These are phyloP conservation scores for Leishmania amazonensis DNA, from an alignment of 208 protist genomes.

Conservation along the genomic window DNA sequence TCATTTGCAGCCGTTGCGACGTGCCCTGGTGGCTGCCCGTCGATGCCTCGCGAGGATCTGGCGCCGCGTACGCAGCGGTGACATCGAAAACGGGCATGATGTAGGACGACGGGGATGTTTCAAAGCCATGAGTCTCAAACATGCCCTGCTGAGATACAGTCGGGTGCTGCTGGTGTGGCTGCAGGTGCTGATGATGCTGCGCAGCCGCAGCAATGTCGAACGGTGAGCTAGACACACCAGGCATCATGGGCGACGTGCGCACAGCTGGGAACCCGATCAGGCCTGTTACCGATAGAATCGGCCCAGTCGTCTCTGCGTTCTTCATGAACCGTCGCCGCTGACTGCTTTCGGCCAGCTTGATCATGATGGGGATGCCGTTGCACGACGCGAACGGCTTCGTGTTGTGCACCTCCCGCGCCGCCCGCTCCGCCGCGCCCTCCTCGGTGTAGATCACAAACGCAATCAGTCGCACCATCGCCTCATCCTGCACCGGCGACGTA, in stretches of 20 bases:
- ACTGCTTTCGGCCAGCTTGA: constrained; percentile 62
- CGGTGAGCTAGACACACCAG: not conserved
- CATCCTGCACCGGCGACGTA: constrained; percentile 44
- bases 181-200: constrained; percentile 6
- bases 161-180: not conserved
- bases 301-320: constrained; percentile 4
- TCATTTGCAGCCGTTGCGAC: not conserved
- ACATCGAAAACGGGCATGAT: not conserved
- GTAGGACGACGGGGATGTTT: not conserved
- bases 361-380: constrained; percentile 61
- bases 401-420: constrained; percentile 58
- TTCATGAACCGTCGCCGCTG: constrained; percentile 23
- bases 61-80: not conserved
- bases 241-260: constrained; percentile 7
- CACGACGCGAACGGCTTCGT: constrained; percentile 49
- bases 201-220: not conserved
- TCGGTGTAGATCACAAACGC: constrained; percentile 73
- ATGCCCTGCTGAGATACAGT: not conserved
- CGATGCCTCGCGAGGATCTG: not conserved
- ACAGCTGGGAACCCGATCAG: not conserved
- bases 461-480: constrained; percentile 65
- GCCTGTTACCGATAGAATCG: not conserved
- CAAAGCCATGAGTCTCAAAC: not conserved
- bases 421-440: constrained; percentile 61
- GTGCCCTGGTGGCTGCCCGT: not conserved